Percentiles rank a stretch among this genome's conserved stretches.
Evolutionary conservation across 2,329 filamentous ascomycete genomes (phyloP).

Genomic region (Venturia nashicola): DNA sequence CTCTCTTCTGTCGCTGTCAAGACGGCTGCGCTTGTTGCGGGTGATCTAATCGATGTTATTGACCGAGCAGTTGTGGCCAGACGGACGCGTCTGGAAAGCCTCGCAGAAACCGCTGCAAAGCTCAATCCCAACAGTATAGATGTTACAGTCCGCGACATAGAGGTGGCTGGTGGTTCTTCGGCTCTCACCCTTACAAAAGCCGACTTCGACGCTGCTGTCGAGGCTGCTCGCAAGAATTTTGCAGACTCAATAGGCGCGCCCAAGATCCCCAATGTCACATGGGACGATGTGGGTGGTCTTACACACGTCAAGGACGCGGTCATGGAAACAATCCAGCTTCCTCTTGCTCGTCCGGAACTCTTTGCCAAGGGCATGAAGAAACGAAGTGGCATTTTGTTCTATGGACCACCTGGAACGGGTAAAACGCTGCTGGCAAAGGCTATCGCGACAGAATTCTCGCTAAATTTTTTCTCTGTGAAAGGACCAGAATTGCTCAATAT

Average conservation of each 20-base stretch:
- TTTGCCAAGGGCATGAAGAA: conserved; percentile 99
- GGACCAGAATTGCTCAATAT: conserved; percentile 86
- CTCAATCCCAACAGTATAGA: conserved; percentile 13
- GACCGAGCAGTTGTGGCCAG: conserved; percentile 76
- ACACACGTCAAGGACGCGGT: conserved; percentile 95
- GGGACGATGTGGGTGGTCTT: conserved; percentile 90
- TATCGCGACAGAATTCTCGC: conserved; percentile 83
- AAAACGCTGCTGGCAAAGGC: conserved; percentile 90
- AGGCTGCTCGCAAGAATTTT: conserved; percentile 94
- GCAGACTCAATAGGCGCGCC: conserved; percentile 94
- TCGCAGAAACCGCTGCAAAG: conserved; percentile 42
- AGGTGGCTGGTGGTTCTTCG: conserved; percentile 71
- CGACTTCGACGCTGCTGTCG: conserved; percentile 88
- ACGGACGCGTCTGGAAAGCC: conserved; percentile 58
- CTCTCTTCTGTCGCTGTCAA: conserved; percentile 79
- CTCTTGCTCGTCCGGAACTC: conserved; percentile 78
- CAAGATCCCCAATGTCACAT: conserved; percentile 93
- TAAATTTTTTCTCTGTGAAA: conserved; percentile 92
- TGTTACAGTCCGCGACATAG: conserved; percentile 68
- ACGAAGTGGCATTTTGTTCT: conserved; percentile 83
- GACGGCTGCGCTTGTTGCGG: conserved; percentile 88
- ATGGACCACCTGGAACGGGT: conserved; percentile 80
- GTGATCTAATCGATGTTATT: conserved; percentile 87
- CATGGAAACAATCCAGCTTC: conserved; percentile 89
- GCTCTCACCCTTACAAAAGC: conserved; percentile 66